Percentiles rank a stretch among this genome's conserved stretches.
phyloP scores from a whole-genome alignment of 352 stramenopile genomes.

The Globisporangium canariense region DNA sequence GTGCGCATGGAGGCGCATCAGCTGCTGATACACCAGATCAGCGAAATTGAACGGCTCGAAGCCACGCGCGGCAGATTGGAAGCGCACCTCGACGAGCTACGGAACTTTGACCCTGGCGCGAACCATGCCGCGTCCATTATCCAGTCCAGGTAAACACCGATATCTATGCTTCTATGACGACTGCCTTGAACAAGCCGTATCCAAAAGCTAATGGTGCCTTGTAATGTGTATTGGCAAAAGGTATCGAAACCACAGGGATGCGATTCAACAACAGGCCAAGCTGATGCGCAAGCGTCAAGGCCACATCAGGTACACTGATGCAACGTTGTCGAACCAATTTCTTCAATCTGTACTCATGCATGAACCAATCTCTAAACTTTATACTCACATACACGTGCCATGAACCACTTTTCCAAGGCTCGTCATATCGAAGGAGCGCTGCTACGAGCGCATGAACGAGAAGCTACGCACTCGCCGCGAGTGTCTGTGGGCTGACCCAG shows the following conservation, averaged over 20 bases:
- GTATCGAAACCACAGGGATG: conserved; percentile 12
- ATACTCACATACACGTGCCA: no score
- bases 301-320: neutral
- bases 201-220: no score
- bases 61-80: conserved; percentile 10
- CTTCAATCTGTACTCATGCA: neutral
- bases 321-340: neutral
- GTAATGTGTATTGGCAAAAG: no score
- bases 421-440: conserved; percentile 32
- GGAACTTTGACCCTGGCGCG: conserved; percentile 20
- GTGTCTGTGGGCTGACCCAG: conserved; percentile 19
- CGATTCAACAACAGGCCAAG: conserved; percentile 11
- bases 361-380: neutral
- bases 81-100: conserved; percentile 14
- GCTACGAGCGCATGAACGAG: conserved; percentile 42
- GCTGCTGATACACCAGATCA: conserved; percentile 28
- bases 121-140: conserved; percentile 29
- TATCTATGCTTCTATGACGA: no score
- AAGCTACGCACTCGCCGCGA: conserved; percentile 20
- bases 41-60: conserved; percentile 28
- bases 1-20: conserved; percentile 33
- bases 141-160: conserved; percentile 16
- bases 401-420: conserved; percentile 14
- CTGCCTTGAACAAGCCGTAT: no score
- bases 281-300: conserved; percentile 17